Conservation (phyloP, 371 early-diverging fungal species). For the Apophysomyces ossiformis region DNA sequence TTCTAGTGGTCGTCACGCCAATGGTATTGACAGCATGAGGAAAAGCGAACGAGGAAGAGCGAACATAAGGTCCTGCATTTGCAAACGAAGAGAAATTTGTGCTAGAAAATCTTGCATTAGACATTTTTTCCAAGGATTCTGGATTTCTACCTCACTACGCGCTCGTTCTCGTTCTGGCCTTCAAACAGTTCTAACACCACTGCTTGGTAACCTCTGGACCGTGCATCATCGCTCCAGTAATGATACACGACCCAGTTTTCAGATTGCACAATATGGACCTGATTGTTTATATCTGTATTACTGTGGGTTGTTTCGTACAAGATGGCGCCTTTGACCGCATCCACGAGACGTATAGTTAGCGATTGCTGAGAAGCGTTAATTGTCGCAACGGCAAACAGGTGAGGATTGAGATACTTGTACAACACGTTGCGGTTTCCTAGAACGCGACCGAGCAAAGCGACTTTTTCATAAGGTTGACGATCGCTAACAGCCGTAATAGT, state of each 20-base stretch:
- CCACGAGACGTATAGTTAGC: conserved; percentile 75
- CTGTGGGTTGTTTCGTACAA: conserved; percentile 73
- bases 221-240: conserved; percentile 81
- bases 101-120: conserved; percentile 32
- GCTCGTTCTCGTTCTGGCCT: conserved; percentile 74
- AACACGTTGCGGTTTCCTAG: conserved; percentile 92
- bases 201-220: conserved; percentile 57
- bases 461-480: conserved; percentile 49
- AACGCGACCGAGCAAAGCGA: conserved; percentile 90
- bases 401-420: conserved; percentile 97
- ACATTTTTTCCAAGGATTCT: background rate
- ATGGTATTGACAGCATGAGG: conserved; percentile 72
- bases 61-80: conserved; percentile 71
- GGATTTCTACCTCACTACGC: conserved; percentile 65
- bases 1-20: conserved; percentile 84
- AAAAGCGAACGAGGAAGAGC: conserved; percentile 76
- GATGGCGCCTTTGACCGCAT: conserved; percentile 85
- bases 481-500: conserved; percentile 52
- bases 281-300: conserved; percentile 63
- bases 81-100: conserved; percentile 77
- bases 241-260: conserved; percentile 93
- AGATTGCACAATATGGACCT: conserved; percentile 67
- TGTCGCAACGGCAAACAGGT: conserved; percentile 76
- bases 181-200: conserved; percentile 89
- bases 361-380: conserved; percentile 27